A percentile compares a stretch with the other conserved stretches of the same genome.
Conservation (phyloP, 2,329 filamentous ascomycete species). For the Fonsecaea nubica region DNA sequence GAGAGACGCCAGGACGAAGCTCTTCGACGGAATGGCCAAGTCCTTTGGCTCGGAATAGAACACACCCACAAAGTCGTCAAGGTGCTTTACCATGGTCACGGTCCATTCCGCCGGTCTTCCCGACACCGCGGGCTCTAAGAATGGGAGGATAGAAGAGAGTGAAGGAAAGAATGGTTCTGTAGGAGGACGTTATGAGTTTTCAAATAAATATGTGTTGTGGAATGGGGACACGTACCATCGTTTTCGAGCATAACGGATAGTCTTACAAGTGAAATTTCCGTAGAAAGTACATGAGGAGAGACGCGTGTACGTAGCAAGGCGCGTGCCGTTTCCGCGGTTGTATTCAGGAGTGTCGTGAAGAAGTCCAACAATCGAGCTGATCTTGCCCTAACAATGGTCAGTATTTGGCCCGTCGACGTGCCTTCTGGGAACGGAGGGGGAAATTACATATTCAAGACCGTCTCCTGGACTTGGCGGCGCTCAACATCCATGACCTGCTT, state of each 20-base stretch:
- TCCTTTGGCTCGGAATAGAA: neutral
- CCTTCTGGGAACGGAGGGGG: neutral
- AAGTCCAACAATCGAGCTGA: neutral
- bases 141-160: conserved; percentile 2
- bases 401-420: neutral
- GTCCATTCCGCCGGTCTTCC: conserved; percentile 4
- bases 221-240: neutral
- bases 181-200: neutral
- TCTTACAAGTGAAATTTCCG: neutral
- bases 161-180: conserved; percentile 2
- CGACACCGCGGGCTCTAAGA: conserved; percentile 5
- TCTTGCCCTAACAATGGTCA: neutral
- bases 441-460: neutral
- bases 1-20: neutral
- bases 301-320: neutral
- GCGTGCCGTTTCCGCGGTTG: neutral
- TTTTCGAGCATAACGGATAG: neutral
- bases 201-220: neutral
- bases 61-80: conserved; percentile 4
- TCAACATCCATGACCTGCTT: neutral
- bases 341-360: neutral
- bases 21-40: neutral
- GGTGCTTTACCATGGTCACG: neutral
- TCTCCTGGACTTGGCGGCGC: neutral
- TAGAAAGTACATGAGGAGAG: neutral